These are phyloP conservation scores for Capsicum pubescens DNA, from an alignment of 257 asterid species.

Conservation along the genomic window DNA sequence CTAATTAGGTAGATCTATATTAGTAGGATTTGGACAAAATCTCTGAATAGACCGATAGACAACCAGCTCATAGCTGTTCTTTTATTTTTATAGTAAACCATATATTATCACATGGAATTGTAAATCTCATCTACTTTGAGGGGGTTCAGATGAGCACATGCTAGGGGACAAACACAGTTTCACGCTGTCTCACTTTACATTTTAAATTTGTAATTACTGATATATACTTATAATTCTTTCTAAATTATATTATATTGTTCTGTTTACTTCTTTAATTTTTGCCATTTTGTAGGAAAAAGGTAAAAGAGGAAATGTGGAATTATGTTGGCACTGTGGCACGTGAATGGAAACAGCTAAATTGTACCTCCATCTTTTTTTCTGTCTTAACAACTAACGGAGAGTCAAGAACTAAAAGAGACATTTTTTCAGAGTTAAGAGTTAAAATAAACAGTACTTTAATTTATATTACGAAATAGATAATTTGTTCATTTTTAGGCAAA, in stretches of 20 bases:
- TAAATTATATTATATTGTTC: not conserved
- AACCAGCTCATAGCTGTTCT: not conserved
- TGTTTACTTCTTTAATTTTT: not conserved
- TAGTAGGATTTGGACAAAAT: not conserved
- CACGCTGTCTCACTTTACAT: not conserved
- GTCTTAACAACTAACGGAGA: not conserved
- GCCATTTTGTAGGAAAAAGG: not conserved
- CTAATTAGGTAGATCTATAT: not conserved
- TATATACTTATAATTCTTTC: not conserved
- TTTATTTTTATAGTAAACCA: not conserved
- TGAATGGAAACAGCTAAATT: not conserved
- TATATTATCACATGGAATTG: conserved; percentile 8
- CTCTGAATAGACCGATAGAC: not conserved
- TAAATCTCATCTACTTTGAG: not conserved
- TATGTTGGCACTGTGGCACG: not conserved
- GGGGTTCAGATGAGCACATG: conserved; percentile 23
- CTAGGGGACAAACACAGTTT: not conserved
- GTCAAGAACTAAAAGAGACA: too few species aligned
- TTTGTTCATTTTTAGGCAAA: too few species aligned
- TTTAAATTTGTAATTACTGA: not conserved
- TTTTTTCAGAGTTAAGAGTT: too few species aligned
- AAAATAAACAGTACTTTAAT: too few species aligned
- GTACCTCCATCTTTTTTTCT: not conserved
- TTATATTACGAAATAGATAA: too few species aligned
- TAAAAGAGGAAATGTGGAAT: not conserved